phyloP scores from a whole-genome alignment of 352 stramenopile genomes.

The Phytophthora uliginosa region DNA sequence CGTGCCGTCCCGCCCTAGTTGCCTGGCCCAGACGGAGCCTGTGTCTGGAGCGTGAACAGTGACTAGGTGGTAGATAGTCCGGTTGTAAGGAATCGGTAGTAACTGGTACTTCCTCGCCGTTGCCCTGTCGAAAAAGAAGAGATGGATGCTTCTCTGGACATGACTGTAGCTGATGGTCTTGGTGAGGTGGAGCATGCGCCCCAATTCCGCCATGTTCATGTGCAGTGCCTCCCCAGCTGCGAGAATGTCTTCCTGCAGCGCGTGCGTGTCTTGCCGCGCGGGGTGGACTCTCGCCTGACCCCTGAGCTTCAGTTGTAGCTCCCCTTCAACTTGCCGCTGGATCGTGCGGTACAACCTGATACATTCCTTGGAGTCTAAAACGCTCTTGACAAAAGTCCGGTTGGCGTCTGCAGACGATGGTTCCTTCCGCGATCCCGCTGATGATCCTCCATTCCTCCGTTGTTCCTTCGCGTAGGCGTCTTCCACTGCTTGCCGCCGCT shows the following conservation, averaged over 20 bases:
- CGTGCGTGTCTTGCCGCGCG: too few species aligned
- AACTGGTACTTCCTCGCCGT: not conserved
- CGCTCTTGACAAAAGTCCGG: not conserved
- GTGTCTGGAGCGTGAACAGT: not conserved
- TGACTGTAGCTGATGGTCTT: not conserved
- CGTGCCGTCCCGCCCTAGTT: not conserved
- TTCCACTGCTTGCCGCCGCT: not conserved
- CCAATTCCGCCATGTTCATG: not conserved
- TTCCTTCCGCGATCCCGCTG: not conserved
- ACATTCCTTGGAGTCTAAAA: not conserved
- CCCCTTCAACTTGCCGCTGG: too few species aligned
- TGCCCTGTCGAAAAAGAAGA: slow-evolving; percentile 3
- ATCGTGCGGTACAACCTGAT: too few species aligned
- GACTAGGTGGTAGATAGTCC: not conserved
- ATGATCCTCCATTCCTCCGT: not conserved
- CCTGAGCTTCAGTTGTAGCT: too few species aligned
- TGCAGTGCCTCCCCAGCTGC: not conserved
- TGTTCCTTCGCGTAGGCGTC: not conserved
- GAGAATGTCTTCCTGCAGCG: not conserved
- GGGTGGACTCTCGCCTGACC: too few species aligned
- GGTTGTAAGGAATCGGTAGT: not conserved
- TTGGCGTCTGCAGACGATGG: not conserved
- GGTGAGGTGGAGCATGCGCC: not conserved
- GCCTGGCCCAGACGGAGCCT: not conserved
- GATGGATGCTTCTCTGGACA: not conserved